These are phyloP conservation scores for Mallotus nudiflorus DNA, from an alignment of 345 rosid genomes.

Conservation along the genomic window DNA sequence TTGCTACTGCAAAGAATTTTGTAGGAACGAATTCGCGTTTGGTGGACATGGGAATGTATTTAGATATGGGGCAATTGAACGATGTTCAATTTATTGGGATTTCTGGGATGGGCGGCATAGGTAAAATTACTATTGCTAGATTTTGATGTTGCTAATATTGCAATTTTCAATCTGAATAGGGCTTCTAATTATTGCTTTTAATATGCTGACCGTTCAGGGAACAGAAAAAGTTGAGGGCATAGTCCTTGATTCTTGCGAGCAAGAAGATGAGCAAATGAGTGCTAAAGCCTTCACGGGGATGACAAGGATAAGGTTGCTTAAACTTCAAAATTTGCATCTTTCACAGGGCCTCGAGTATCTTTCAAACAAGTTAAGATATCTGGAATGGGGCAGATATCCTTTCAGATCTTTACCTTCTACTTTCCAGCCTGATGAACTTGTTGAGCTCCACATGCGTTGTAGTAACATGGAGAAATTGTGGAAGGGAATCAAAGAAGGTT, in stretches of 20 bases:
- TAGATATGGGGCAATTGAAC: no score
- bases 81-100: no score
- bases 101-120: constrained; percentile 8
- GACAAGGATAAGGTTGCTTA: not conserved
- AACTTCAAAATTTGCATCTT: not conserved
- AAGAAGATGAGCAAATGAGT: no score
- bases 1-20: no score
- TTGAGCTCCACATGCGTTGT: not conserved
- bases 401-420: not conserved
- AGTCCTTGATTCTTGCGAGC: no score
- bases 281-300: constrained; percentile 26
- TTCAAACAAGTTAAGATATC: not conserved
- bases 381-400: not conserved
- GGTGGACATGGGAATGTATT: no score
- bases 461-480: not conserved
- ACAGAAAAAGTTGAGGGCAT: no score
- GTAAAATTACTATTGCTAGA: constrained; percentile 8
- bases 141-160: no score
- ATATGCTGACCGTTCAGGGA: no score
- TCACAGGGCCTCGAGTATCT: not conserved
- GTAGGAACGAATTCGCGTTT: no score
- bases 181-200: no score
- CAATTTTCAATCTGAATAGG: no score
- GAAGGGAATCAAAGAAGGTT: constrained; percentile 10
- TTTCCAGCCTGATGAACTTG: not conserved